Evolutionary conservation across 768 basidiomycete species (phyloP), one percentile per base, ranked within the genome.

Genomic region (Tremella fuciformis): DNA sequence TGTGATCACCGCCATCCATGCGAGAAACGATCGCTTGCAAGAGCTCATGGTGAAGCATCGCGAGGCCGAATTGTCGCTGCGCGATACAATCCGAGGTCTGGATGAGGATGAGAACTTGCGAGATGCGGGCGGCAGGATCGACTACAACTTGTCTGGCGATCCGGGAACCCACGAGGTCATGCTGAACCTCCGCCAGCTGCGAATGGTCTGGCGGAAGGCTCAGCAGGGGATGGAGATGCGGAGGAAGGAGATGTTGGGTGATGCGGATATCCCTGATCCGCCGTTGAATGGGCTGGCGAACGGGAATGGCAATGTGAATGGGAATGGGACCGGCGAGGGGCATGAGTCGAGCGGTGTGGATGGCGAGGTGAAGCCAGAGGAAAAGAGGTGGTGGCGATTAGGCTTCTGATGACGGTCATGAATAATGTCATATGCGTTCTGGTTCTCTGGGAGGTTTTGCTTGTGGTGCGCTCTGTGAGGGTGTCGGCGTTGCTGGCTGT

Each of bases 71-170:
- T 13, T 18, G 2, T 49, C 55, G 18, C 51, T 73, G 13, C 42
- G 53, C n/a, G 42, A 63, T 38, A 42, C 58, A 0, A 44, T 69
- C 8, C 63, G 67, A 8, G 50, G 58, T 13, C 54, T 66, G 9
- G 64, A 66, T 26, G 65, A 67, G 16, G 60, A 72, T 53, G 52
- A 59, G 18, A 50, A 51, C 24, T 50, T 66, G 0, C 51, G 53
- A 6, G 59, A 50, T 41, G 57, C 60, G 15, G 62, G 29, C 21
- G 50, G 62, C 21, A 62, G 57, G 42, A 69, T 73, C 38, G 57
- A 63, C 39, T 70, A 63, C 46, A 61, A 66, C 47, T 39, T 65
- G 22, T 55, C 49, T 24, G 71, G 65, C 42, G 66, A 67, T 51
- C 66, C 62, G 16, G 59, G 64, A 25, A 40, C 51, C 16, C 46